phyloP scores from a whole-genome alignment of 805 yeast genomes.

The Starmerella floricola region DNA sequence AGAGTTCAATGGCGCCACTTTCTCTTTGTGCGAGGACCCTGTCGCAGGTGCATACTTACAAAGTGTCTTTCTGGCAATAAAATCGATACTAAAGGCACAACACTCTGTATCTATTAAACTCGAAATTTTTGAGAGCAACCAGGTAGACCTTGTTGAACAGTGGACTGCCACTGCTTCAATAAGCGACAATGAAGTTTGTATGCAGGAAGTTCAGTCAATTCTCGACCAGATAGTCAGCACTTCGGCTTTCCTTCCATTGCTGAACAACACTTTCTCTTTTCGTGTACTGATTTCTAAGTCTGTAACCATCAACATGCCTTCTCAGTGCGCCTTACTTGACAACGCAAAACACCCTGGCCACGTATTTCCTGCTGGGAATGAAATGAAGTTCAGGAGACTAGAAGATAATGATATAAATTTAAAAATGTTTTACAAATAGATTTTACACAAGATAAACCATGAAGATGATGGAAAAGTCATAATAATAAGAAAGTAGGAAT shows the following conservation, averaged over 20 bases:
- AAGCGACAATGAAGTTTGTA: not conserved
- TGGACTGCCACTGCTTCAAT: not conserved
- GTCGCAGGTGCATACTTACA: not conserved
- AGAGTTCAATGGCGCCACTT: not conserved
- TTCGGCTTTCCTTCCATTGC: not conserved
- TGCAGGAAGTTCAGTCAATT: slow-evolving; percentile 1
- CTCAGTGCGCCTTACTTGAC: not conserved
- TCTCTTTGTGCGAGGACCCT: slow-evolving; percentile 2
- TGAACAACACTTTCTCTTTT: not conserved
- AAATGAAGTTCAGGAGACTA: not conserved
- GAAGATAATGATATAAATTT: not conserved
- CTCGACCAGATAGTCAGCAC: slow-evolving; percentile 1
- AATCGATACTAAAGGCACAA: slow-evolving; percentile 5
- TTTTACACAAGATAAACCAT: not conserved
- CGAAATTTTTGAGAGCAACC: not conserved
- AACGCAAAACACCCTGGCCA: not conserved
- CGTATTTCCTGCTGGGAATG: not conserved
- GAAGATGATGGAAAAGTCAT: not conserved
- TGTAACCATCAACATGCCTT: not conserved
- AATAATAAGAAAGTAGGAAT: not conserved
- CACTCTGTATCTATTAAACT: not conserved
- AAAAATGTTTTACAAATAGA: slow-evolving; percentile 4
- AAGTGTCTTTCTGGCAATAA: not conserved
- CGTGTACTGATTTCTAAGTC: not conserved
- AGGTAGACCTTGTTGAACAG: not conserved